phyloP scores from a whole-genome alignment of 768 basidiomycete genomes.

The Polyporus arcularius region DNA sequence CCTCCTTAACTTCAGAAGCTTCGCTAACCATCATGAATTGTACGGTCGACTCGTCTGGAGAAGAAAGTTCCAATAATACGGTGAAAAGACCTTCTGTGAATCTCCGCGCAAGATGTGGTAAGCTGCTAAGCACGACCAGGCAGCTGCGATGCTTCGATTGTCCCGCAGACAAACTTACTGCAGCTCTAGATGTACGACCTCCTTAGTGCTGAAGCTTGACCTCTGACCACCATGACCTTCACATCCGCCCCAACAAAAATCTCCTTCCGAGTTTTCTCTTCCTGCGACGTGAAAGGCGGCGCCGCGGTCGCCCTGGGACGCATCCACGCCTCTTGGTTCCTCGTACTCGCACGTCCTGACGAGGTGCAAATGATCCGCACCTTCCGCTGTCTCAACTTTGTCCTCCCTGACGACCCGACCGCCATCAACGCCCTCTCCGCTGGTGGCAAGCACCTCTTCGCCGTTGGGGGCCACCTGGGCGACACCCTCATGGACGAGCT shows the following conservation, averaged over 20 bases:
- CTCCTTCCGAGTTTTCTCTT: not conserved
- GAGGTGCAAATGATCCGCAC: not conserved
- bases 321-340: conserved; percentile 12
- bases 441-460: not conserved
- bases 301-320: conserved; percentile 5
- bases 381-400: not conserved
- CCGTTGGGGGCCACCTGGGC: not conserved
- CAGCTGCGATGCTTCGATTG: no score
- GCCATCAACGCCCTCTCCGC: not conserved
- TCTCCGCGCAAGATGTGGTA: no score
- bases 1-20: no score
- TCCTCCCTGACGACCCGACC: not conserved
- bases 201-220: no score
- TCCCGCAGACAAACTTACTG: no score
- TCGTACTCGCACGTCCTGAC: not conserved
- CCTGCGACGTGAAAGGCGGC: not conserved
- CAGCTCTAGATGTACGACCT: no score
- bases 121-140: no score
- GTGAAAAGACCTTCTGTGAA: no score
- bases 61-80: no score
- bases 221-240: no score
- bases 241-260: not conserved
- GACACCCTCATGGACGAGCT: not conserved
- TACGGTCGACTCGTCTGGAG: no score
- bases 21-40: no score